Conservation (phyloP, 1,284 basidiomycete species). For the Cutaneotrichosporon spelunceum region DNA sequence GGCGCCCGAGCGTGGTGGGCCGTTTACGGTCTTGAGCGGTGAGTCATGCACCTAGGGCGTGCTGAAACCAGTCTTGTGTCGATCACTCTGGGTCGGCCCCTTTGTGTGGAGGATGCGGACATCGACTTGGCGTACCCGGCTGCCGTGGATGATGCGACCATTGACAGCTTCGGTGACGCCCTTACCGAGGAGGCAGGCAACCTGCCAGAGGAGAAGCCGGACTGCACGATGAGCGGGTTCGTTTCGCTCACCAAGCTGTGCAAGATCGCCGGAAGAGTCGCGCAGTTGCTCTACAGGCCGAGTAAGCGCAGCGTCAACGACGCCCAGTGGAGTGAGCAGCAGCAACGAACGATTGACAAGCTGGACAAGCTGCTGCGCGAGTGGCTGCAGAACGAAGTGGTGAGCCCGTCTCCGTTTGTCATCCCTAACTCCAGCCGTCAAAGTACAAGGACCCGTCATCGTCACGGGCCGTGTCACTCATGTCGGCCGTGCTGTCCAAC, state of each 20-base stretch:
- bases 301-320: slow-evolving; percentile 52
- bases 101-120: slow-evolving; percentile 54
- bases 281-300: slow-evolving; percentile 52
- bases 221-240: slow-evolving; percentile 65
- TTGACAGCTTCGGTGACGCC: slow-evolving; percentile 53
- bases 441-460: slow-evolving; percentile 56
- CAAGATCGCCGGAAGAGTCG: slow-evolving; percentile 71
- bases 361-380: slow-evolving; percentile 70
- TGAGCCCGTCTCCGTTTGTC: slow-evolving; percentile 20
- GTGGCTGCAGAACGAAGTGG: slow-evolving; percentile 68
- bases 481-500: slow-evolving; percentile 82
- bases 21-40: slow-evolving; percentile 71
- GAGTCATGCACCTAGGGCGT: slow-evolving; percentile 9
- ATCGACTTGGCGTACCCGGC: slow-evolving; percentile 63
- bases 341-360: slow-evolving; percentile 69
- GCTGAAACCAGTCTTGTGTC: slow-evolving; percentile 67
- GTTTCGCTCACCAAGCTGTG: slow-evolving; percentile 71
- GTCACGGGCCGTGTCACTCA: slow-evolving; percentile 48
- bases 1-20: slow-evolving; percentile 87
- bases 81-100: slow-evolving; percentile 67
- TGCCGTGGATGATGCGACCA: slow-evolving; percentile 71
- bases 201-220: slow-evolving; percentile 53
- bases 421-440: slow-evolving; percentile 57
- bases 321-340: slow-evolving; percentile 65
- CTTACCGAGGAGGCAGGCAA: slow-evolving; percentile 43